Conservation (phyloP, 2,329 filamentous ascomycete species). For the Fusarium brachygibbosum region DNA sequence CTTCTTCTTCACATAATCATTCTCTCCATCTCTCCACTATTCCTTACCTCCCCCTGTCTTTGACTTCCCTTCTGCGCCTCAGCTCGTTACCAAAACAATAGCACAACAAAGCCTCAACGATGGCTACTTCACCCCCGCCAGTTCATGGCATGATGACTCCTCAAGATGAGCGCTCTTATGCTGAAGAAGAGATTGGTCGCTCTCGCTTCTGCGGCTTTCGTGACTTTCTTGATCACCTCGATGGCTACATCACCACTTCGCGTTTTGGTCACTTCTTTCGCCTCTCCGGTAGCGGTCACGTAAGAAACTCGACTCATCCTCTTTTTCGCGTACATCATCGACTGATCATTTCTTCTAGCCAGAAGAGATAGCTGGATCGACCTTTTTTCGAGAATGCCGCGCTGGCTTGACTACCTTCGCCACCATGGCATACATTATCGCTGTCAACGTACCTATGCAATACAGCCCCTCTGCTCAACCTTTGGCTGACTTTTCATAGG, state of each 20-base stretch:
- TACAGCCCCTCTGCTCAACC: too few species aligned
- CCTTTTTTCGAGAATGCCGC: slow-evolving; percentile 82
- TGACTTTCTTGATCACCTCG: slow-evolving; percentile 54
- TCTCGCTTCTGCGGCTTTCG: slow-evolving; percentile 53
- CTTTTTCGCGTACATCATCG: background rate
- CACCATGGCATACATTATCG: slow-evolving; percentile 89
- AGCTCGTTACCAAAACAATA: background rate
- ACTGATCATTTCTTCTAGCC: slow-evolving; percentile 60
- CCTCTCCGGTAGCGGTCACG: slow-evolving; percentile 77
- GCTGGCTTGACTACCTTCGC: slow-evolving; percentile 85
- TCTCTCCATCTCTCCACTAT: background rate
- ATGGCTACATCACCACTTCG: slow-evolving; percentile 57
- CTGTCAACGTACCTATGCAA: slow-evolving; percentile 73
- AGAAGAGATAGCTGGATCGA: slow-evolving; percentile 75
- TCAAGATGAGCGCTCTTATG: slow-evolving; percentile 1
- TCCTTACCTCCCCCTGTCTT: background rate
- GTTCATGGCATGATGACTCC: slow-evolving; percentile 28
- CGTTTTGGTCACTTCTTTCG: slow-evolving; percentile 73
- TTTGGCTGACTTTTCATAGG: slow-evolving; percentile 59
- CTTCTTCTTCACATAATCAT: slow-evolving; percentile 4
- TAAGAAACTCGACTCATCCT: slow-evolving; percentile 55
- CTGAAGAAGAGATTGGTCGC: slow-evolving; percentile 25
- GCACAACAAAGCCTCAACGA: slow-evolving; percentile 1
- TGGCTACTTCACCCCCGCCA: slow-evolving; percentile 28
- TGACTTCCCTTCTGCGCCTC: background rate